These are phyloP conservation scores for Fraxinus latifolia DNA, from an alignment of 305 asterid species.

Conservation along the genomic window DNA sequence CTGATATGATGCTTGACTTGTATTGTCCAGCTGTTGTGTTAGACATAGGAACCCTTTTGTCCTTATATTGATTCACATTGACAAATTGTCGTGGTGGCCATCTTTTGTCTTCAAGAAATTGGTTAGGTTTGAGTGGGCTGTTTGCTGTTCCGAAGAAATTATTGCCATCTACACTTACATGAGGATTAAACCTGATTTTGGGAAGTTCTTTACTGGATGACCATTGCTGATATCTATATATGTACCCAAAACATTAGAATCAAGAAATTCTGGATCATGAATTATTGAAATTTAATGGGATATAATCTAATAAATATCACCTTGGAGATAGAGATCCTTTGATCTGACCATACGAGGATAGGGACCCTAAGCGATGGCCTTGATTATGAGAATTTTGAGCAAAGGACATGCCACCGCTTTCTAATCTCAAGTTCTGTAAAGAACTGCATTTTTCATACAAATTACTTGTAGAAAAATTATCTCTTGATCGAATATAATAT, in stretches of 20 bases:
- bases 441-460: constrained; percentile 39
- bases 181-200: constrained; percentile 12
- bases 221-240: constrained; percentile 40
- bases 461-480: constrained; percentile 31
- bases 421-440: constrained; percentile 49
- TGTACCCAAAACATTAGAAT: not conserved
- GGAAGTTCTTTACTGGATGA: constrained; percentile 30
- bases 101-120: constrained; percentile 47
- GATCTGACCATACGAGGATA: constrained; percentile 21
- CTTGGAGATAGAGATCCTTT: constrained; percentile 30
- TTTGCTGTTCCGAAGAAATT: constrained; percentile 17
- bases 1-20: constrained; percentile 24
- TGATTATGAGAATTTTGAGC: constrained; percentile 23
- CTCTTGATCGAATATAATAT: constrained; percentile 40
- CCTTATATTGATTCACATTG: constrained; percentile 30
- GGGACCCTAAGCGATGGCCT: constrained; percentile 11
- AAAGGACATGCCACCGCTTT: constrained; percentile 59
- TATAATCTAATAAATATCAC: constrained; percentile 19
- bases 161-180: constrained; percentile 17
- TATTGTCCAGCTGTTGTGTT: constrained; percentile 12
- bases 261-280: not conserved
- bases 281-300: not conserved
- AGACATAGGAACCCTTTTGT: constrained; percentile 25
- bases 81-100: constrained; percentile 46
- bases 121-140: constrained; percentile 12